phyloP scores from a whole-genome alignment of 441 rosid species.

The Capsella rubella region DNA sequence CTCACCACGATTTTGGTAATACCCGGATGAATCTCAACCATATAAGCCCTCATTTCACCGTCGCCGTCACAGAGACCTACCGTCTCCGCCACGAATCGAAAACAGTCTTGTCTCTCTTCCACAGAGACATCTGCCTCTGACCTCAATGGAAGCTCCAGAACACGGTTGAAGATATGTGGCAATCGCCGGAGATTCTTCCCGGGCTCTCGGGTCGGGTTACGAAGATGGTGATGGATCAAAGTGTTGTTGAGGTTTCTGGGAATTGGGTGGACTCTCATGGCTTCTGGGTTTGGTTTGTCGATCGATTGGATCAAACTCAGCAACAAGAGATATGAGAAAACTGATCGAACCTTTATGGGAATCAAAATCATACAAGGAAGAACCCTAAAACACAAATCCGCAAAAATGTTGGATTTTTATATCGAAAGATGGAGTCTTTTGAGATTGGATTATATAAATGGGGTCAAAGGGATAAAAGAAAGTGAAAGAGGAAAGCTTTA shows the following conservation, averaged over 20 bases:
- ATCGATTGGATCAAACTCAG: slow-evolving; percentile 25
- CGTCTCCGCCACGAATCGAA: slow-evolving; percentile 83
- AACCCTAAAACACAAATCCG: not conserved
- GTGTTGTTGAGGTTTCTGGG: slow-evolving; percentile 62
- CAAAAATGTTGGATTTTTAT: slow-evolving; percentile 6
- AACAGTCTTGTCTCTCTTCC: slow-evolving; percentile 80
- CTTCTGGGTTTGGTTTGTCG: slow-evolving; percentile 40
- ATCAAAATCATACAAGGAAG: slow-evolving; percentile 39
- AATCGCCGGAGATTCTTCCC: slow-evolving; percentile 82
- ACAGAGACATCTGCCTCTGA: slow-evolving; percentile 84
- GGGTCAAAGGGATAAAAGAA: not conserved
- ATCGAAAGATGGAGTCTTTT: slow-evolving; percentile 9
- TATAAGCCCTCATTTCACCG: slow-evolving; percentile 77
- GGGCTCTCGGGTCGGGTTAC: slow-evolving; percentile 44
- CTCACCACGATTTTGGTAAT: slow-evolving; percentile 83
- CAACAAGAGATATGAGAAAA: slow-evolving; percentile 12
- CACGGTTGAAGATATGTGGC: slow-evolving; percentile 91
- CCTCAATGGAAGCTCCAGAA: slow-evolving; percentile 88
- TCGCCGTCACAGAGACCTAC: slow-evolving; percentile 47
- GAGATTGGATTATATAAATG: not conserved
- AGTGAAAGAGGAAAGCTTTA: slow-evolving; percentile 1
- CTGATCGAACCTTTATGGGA: slow-evolving; percentile 7
- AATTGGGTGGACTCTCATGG: slow-evolving; percentile 89
- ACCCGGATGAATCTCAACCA: slow-evolving; percentile 86
- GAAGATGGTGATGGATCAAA: slow-evolving; percentile 54